These are phyloP conservation scores for Silene latifolia DNA, from an alignment of 148 eudicot species.

Conservation along the genomic window DNA sequence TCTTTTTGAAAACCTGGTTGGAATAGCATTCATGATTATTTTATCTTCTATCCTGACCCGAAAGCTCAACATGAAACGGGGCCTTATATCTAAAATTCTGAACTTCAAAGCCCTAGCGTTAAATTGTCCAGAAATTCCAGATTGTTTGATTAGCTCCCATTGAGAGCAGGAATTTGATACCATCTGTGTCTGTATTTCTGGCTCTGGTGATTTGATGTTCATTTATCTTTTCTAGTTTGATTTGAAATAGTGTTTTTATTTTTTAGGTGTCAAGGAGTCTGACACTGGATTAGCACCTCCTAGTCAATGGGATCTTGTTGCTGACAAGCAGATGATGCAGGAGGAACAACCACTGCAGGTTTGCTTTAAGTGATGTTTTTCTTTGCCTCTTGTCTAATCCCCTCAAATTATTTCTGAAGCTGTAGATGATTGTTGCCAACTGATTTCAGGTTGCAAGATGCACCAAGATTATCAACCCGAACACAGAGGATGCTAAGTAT, in stretches of 20 bases:
- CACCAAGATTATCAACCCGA: conserved; percentile 94
- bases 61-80: neutral
- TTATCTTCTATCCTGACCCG: neutral
- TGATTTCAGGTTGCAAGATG: conserved; percentile 83
- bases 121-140: too few species aligned
- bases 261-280: conserved; percentile 88
- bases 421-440: conserved; percentile 15
- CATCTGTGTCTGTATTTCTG: neutral
- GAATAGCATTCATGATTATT: neutral
- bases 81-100: neutral
- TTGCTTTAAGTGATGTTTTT: conserved; percentile 8
- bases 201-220: too few species aligned
- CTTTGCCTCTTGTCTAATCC: neutral
- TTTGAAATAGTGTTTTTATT: neutral
- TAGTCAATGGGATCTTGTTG: conserved; percentile 96
- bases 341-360: conserved; percentile 99
- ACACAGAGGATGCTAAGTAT: conserved; percentile 95
- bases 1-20: neutral
- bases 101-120: neutral
- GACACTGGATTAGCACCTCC: conserved; percentile 98
- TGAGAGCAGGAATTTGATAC: neutral
- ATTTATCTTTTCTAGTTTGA: neutral
- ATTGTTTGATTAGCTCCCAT: neutral
- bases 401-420: neutral
- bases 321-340: conserved; percentile 99